Evolutionary conservation across 768 basidiomycete genomes (phyloP), one percentile per base, ranked within the genome.

Genomic region (Pleurotus tuber-regium): DNA sequence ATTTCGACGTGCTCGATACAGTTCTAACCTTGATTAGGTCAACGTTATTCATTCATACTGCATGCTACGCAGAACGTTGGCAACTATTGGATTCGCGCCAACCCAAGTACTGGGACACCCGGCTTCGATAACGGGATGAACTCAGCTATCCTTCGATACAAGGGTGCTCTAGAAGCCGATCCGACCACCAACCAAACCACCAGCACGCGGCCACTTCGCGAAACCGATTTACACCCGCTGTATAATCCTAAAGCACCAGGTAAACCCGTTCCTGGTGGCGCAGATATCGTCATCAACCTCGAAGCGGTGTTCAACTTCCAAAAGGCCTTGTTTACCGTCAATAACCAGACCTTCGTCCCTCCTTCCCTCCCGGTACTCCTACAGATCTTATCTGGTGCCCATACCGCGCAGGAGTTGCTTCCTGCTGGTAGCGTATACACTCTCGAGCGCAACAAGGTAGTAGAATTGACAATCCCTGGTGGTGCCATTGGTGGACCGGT

Each of bases 1-100:
- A n/a, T n/a, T n/a, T n/a, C n/a, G n/a, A n/a, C n/a, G n/a, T n/a
- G n/a, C n/a, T n/a, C n/a, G n/a, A n/a, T n/a, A 35, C 10, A 11
- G n/a, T 24, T 9, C 46, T 48, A 2, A 33, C n/a, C 6, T 8
- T 31, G 21, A 16, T 8, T 23, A 48, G 46, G 46, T 21, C 77
- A 79, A 55, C 69, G 77, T 8, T 79, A 79, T 47, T 78, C 61
- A 1, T 53, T 61, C 24, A 59, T 70, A 52, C 55, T 76, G 21
- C 55, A 65, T 8, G 71, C 74, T 3, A 66, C 69, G 50, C 70
- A 73, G 49, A 57, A 63, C 0, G 57, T 71, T 3, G 60, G 50
- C 21, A 76, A 75, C 52, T 75, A 75, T 54, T 74, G 71, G 61
- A 57, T 70, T 41, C 60, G 60, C 31, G 63, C 60, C 38, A 60